Percentiles rank a stretch among this genome's conserved stretches.
Conservation (phyloP, 2,329 filamentous ascomycete species). For the Orbilia quercus region DNA sequence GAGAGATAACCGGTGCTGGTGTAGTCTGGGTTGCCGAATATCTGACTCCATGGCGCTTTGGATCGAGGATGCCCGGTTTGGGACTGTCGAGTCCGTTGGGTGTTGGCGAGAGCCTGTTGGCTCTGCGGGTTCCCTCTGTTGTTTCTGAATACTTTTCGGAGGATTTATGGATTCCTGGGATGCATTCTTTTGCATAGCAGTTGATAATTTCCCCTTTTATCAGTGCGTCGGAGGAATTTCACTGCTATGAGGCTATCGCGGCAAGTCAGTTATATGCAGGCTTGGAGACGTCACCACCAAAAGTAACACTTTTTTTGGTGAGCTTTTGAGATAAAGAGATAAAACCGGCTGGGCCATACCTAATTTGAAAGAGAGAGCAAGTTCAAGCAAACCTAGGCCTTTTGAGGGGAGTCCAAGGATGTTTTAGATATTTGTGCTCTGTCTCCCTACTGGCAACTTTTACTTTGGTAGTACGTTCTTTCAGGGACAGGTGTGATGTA, state of each 20-base stretch:
- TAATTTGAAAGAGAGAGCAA: slow-evolving; percentile 28
- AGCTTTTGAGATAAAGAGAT: slow-evolving; percentile 3
- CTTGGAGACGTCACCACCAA: not conserved
- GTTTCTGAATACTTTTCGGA: slow-evolving; percentile 38
- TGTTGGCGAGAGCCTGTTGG: slow-evolving; percentile 32
- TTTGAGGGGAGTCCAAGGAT: not conserved
- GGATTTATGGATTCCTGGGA: slow-evolving; percentile 38
- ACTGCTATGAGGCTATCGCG: no score
- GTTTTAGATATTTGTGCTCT: slow-evolving; percentile 6
- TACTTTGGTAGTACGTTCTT: slow-evolving; percentile 41
- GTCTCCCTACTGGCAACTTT: slow-evolving; percentile 13
- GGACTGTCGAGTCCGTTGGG: slow-evolving; percentile 12
- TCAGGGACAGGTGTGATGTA: slow-evolving; percentile 48
- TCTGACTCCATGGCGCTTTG: slow-evolving; percentile 56
- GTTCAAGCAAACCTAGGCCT: slow-evolving; percentile 20
- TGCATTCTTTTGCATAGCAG: slow-evolving; percentile 56
- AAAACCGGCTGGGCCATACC: slow-evolving; percentile 15
- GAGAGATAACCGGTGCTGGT: slow-evolving; percentile 51
- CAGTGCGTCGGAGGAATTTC: no score
- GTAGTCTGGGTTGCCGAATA: slow-evolving; percentile 53
- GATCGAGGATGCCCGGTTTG: slow-evolving; percentile 44
- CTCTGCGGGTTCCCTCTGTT: slow-evolving; percentile 40
- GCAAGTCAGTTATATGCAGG: no score
- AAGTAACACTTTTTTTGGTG: not conserved
- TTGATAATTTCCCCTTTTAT: slow-evolving; percentile 16